Evolutionary conservation across 2,329 filamentous ascomycete species (phyloP).

Genomic region (Alternaria longipes): DNA sequence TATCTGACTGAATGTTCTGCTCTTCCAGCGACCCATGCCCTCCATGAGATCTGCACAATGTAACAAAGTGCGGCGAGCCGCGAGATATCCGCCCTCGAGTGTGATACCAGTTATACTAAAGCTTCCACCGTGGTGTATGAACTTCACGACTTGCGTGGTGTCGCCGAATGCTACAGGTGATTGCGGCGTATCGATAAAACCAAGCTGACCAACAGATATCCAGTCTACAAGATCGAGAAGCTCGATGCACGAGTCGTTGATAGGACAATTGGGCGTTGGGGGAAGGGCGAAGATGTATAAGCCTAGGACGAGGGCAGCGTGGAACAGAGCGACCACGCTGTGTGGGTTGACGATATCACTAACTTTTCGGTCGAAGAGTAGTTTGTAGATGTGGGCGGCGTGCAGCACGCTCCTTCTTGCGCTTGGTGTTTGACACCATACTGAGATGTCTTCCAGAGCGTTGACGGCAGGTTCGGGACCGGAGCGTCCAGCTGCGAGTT

Average conservation of each 20-base stretch:
- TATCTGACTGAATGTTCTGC: slow-evolving; percentile 61
- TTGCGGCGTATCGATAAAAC: slow-evolving; percentile 51
- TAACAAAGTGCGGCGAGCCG: slow-evolving; percentile 60
- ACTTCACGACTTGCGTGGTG: slow-evolving; percentile 50
- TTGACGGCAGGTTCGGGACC: slow-evolving; percentile 58
- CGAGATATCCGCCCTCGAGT: slow-evolving; percentile 60
- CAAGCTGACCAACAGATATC: slow-evolving; percentile 57
- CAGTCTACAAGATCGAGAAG: slow-evolving; percentile 62
- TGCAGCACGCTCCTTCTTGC: slow-evolving; percentile 62
- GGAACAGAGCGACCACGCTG: slow-evolving; percentile 60
- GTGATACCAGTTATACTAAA: slow-evolving; percentile 60
- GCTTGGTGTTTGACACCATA: slow-evolving; percentile 61
- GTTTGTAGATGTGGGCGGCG: slow-evolving; percentile 62
- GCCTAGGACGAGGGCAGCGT: slow-evolving; percentile 61
- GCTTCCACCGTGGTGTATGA: slow-evolving; percentile 60
- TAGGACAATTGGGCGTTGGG: slow-evolving; percentile 41
- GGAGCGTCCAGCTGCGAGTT: slow-evolving; percentile 61
- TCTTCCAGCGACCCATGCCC: slow-evolving; percentile 62
- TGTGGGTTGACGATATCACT: slow-evolving; percentile 63
- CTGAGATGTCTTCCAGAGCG: slow-evolving; percentile 60
- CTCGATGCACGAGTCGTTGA: slow-evolving; percentile 52
- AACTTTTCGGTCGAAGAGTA: slow-evolving; percentile 61
- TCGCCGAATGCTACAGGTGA: slow-evolving; percentile 33
- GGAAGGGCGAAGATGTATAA: slow-evolving; percentile 62
- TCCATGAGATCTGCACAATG: slow-evolving; percentile 64